Evolutionary conservation across 2,329 filamentous ascomycete genomes (phyloP), one percentile per base, ranked within the genome.

Genomic region (Teratosphaeria epicoccoides): DNA sequence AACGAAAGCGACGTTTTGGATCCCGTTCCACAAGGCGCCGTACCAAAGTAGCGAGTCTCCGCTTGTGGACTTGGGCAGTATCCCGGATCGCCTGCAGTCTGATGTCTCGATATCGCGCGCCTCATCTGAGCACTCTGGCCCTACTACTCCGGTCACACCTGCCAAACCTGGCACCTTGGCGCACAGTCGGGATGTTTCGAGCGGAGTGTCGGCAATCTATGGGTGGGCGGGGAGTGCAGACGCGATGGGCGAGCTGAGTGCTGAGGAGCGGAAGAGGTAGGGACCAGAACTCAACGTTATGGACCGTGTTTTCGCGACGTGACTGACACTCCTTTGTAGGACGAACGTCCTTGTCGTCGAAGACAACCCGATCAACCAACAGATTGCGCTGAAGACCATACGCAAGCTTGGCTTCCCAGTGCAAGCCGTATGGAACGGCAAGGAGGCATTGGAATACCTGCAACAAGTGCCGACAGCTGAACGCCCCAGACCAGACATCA

Each of bases 331-430:
- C 28, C 2, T 5, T 14, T 14, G 11, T 3, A 29, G 80, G 33
- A 75, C 83, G 5, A 80, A 87, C 46, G 74, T 91, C n/a, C 69
- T 91, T 20, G 80, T 93, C 1, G 87, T 90, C 1, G 87, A 91
- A 68, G 87, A 91, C 64, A 89, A 90, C 82, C 71, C 61, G 63
- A 70, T 66, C 68, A 58, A 84, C 85, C 55, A 55, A 49, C 55
- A 87, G 62, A 88, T 88, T 56, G 86, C 87, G 2, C 77, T 84
- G 24, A 86, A 83, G 61, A 87, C 84, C 0, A 87, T 90, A 57
- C 77, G 75, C 53, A 87, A 86, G 61, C 76, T 90, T 9, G 82
- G 83, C 1, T 89, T 89, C 60, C 77, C 77, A 4, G 85, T 85
- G 3, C 77, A 75, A 6, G 85, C 85, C 1, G 81, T 83, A 0